Conservation (phyloP, 139 green algal genomes). For the Chlorella ohadii region DNA sequence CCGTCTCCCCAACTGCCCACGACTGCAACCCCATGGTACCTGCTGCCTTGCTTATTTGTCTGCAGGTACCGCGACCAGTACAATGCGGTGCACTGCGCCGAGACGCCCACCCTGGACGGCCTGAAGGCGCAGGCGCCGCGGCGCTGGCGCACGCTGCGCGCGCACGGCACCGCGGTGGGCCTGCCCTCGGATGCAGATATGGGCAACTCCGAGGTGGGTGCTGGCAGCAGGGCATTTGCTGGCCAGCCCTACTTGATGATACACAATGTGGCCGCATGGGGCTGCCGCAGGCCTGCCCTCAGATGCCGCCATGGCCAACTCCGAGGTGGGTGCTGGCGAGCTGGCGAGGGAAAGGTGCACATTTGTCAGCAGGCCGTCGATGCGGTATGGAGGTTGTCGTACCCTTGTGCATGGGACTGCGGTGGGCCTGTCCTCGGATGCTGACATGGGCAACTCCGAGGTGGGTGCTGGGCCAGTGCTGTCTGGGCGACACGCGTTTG, state of each 20-base stretch:
- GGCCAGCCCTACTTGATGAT: too few species aligned
- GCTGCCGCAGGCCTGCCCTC: slow-evolving; percentile 91
- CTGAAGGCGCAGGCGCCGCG: slow-evolving; percentile 53
- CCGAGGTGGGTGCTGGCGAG: slow-evolving; percentile 50
- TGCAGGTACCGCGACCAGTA: slow-evolving; percentile 63
- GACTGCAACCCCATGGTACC: too few species aligned
- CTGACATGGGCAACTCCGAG: slow-evolving; percentile 94
- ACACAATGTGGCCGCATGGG: too few species aligned
- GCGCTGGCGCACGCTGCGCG: slow-evolving; percentile 76
- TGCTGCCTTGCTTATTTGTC: too few species aligned
- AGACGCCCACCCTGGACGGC: slow-evolving; percentile 72
- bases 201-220: slow-evolving; percentile 81
- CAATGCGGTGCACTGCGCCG: slow-evolving; percentile 60
- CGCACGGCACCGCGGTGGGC: slow-evolving; percentile 92
- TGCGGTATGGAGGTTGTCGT: too few species aligned
- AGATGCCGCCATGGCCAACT: slow-evolving; percentile 95
- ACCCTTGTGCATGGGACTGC: slow-evolving; percentile 91
- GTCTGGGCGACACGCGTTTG: too few species aligned
- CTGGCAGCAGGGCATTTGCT: background rate
- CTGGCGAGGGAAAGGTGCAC: too few species aligned
- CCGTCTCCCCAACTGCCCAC: too few species aligned
- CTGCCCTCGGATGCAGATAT: slow-evolving; percentile 95
- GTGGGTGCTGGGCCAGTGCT: slow-evolving; percentile 24
- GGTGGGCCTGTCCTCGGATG: slow-evolving; percentile 91
- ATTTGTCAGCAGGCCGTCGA: too few species aligned